Evolutionary conservation across 257 asterid species (phyloP).

Genomic region (Coffea eugenioides): DNA sequence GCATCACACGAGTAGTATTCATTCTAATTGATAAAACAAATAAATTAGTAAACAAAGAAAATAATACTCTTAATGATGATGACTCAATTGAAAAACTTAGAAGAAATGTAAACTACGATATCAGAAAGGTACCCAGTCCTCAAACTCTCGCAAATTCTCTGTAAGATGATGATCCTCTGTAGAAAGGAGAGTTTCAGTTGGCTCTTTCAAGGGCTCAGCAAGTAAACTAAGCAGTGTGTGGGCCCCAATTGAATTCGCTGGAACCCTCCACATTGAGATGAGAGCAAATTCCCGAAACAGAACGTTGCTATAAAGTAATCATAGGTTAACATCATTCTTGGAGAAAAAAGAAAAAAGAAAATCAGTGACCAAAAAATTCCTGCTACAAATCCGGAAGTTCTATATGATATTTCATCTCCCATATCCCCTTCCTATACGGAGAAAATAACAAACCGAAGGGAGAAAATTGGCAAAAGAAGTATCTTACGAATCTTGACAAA

Average conservation of each 20-base stretch:
- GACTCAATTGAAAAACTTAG: neutral
- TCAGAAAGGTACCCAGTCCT: conserved; percentile 81
- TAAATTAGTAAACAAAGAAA: conserved; percentile 5
- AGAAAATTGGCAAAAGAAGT: conserved; percentile 3
- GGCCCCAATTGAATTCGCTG: conserved; percentile 90
- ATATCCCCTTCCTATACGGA: neutral
- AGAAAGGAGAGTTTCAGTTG: conserved; percentile 54
- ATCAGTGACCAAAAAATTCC: neutral
- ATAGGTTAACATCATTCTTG: conserved; percentile 18
- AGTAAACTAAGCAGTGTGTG: conserved; percentile 91
- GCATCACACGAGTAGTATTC: conserved; percentile 97
- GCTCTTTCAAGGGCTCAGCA: conserved; percentile 93
- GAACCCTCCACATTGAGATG: conserved; percentile 97
- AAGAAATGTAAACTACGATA: conserved; percentile 1
- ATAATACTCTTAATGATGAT: neutral
- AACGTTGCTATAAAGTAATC: conserved; percentile 62
- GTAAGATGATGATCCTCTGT: conserved; percentile 56
- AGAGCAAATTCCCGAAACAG: conserved; percentile 96
- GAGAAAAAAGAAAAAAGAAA: neutral
- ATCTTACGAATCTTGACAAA: conserved; percentile 6
- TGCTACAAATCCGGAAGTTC: neutral
- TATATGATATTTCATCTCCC: neutral
- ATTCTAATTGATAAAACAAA: conserved; percentile 49
- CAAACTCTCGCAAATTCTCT: conserved; percentile 81
- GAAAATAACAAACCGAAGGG: neutral